Evolutionary conservation across 2,329 filamentous ascomycete genomes (phyloP).

Genomic region (Colletotrichum tanaceti): DNA sequence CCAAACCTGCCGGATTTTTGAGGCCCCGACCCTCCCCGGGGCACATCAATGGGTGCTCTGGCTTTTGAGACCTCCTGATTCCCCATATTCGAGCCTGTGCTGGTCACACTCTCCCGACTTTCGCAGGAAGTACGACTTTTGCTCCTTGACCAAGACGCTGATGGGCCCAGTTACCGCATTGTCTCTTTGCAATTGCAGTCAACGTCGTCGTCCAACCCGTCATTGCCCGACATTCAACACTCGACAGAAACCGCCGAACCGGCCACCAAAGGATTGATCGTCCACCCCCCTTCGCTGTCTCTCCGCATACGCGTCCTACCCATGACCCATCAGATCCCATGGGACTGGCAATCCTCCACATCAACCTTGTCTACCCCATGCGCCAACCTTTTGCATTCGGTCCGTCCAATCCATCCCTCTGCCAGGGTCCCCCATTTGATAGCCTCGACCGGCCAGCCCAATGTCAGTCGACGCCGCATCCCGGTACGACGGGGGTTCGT

Average conservation of each 20-base stretch:
- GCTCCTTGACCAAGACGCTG: neutral
- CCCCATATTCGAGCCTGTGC: neutral
- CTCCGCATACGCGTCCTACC: conserved; percentile 19
- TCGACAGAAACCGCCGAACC: neutral
- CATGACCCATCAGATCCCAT: conserved; percentile 22
- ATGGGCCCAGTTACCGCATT: too few species aligned
- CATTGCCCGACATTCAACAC: conserved; percentile 1
- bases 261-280: conserved; percentile 23
- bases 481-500: conserved; percentile 22
- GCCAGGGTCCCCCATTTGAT: conserved; percentile 5
- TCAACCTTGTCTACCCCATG: conserved; percentile 33
- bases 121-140: conserved; percentile 1
- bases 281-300: conserved; percentile 8
- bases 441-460: conserved; percentile 18
- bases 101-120: neutral
- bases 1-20: neutral
- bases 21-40: too few species aligned
- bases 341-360: conserved; percentile 34
- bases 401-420: conserved; percentile 34
- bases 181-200: neutral
- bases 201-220: neutral
- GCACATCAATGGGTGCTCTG: conserved; percentile 19
- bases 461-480: conserved; percentile 33
- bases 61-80: conserved; percentile 11
- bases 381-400: conserved; percentile 39